Evolutionary conservation across 106 monocot species (phyloP), one percentile per base, ranked within the genome.

Genomic region (Dendrobium officinale): DNA sequence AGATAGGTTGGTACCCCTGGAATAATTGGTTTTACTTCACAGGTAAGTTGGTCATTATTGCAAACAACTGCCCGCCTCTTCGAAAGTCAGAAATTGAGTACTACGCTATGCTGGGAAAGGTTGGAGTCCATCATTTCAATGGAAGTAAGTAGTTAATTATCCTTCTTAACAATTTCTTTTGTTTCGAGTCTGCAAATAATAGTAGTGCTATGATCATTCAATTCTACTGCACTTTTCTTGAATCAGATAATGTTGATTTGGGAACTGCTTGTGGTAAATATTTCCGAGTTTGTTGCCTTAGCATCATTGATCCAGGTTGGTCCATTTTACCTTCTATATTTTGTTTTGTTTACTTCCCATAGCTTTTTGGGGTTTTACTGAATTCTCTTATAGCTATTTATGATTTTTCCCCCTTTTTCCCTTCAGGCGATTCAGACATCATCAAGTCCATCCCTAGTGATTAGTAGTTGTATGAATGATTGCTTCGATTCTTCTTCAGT

Each of bases 121-220:
- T 92, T 82, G 92, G 89, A 80, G 92, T 92, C 0, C 92, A 92
- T 31, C 92, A 89, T 58, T 92, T 89, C n/a, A 92, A 87, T 77
- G 92, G 91, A 83, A 92, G 89, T 92, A 89, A 87, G 91, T 87
- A 41, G 2, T 51, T 64, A 22, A 20, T 64, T 64, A 24, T 64
- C 7, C 64, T 26, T 11, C 64, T 26, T 51, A 10, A 51, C 9
- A 7, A 7, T 45, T 77, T 66, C 11, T 67, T 43, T 29, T 45
- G 9, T 45, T 45, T 6, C 9, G 8, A 45, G 45, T 45, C 45
- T 45, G 6, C 6, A 9, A 45, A 45, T 45, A 45, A 45, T 45
- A 45, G 45, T 45, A 45, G 45, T 9, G 6, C 45, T 45, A 7
- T 51, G 9, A 2, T 51, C 51, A 51, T 10, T 51, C 51, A 51